phyloP scores from a whole-genome alignment of 371 early-diverging fungal genomes.

The Mortierella sp. region DNA sequence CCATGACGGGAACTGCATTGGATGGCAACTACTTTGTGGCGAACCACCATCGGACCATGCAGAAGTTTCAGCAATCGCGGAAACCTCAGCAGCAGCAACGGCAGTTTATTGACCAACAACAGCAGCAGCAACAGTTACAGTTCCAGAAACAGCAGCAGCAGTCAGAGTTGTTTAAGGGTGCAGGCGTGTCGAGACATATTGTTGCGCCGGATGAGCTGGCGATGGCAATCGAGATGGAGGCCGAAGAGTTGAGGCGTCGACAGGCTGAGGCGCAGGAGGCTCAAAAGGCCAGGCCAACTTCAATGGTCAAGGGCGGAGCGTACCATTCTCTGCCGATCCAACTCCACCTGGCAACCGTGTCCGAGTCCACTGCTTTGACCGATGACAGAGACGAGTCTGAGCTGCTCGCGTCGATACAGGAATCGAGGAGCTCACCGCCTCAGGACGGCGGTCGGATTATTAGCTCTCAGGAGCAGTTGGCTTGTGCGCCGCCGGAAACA shows the following conservation, averaged over 20 bases:
- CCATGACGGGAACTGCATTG: conserved; percentile 18
- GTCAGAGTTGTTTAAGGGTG: conserved; percentile 23
- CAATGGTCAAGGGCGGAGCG: conserved; percentile 27
- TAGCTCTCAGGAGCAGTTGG: conserved; percentile 35
- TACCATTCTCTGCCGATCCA: conserved; percentile 10
- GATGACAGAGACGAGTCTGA: background rate
- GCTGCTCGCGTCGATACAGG: background rate
- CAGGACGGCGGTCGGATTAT: conserved; percentile 35
- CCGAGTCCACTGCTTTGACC: conserved; percentile 16
- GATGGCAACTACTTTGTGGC: conserved; percentile 47
- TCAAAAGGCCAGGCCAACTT: conserved; percentile 40
- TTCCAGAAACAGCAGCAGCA: conserved; percentile 34
- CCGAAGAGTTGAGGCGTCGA: conserved; percentile 28
- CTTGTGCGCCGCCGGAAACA: conserved; percentile 16
- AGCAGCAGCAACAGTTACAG: conserved; percentile 30
- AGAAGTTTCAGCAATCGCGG: conserved; percentile 24
- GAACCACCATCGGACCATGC: conserved; percentile 54
- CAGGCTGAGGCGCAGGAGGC: conserved; percentile 30
- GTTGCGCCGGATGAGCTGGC: conserved; percentile 50
- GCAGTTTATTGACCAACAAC: conserved; percentile 25
- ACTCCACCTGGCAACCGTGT: conserved; percentile 26
- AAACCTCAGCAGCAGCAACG: conserved; percentile 32
- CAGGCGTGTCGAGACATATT: conserved; percentile 47
- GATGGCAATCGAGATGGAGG: conserved; percentile 43
- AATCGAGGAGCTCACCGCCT: background rate